Evolutionary conservation across 1,284 basidiomycete genomes (phyloP).

Genomic region (Ustilago nuda): DNA sequence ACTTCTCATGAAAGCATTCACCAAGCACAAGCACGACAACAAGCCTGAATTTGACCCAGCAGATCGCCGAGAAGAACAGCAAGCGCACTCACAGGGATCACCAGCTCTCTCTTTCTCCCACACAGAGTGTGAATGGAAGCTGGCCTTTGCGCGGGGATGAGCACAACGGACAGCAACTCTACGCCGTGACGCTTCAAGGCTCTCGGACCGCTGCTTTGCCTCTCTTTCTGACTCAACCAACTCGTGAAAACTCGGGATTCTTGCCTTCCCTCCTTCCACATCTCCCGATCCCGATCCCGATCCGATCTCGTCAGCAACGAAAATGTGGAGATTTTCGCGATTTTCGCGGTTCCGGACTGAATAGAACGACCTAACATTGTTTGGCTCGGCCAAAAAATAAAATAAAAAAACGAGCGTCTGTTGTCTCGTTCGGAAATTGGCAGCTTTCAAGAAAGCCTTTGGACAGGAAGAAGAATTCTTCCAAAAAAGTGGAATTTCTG

Average conservation of each 20-base stretch:
- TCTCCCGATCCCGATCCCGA: too few species aligned
- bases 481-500: constrained; percentile 8
- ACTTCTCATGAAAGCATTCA: background rate
- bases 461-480: background rate
- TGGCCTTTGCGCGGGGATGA: constrained; percentile 25
- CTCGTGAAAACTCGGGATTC: constrained; percentile 45
- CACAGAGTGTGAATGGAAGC: background rate
- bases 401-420: background rate
- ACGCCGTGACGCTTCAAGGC: background rate
- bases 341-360: background rate
- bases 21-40: background rate
- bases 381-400: background rate
- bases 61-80: constrained; percentile 12
- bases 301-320: background rate
- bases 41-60: background rate
- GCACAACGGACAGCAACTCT: constrained; percentile 6
- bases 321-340: too few species aligned
- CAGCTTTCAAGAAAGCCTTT: constrained; percentile 4
- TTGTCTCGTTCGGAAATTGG: constrained; percentile 23
- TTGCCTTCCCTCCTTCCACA: constrained; percentile 5
- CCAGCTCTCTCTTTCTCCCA: background rate
- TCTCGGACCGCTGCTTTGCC: constrained; percentile 15
- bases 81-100: background rate
- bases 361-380: background rate
- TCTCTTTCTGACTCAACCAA: constrained; percentile 33